These are phyloP conservation scores for Anthoceros angustus DNA, from an alignment of 225 moss, liverwort and hornwort genomes.

Conservation along the genomic window DNA sequence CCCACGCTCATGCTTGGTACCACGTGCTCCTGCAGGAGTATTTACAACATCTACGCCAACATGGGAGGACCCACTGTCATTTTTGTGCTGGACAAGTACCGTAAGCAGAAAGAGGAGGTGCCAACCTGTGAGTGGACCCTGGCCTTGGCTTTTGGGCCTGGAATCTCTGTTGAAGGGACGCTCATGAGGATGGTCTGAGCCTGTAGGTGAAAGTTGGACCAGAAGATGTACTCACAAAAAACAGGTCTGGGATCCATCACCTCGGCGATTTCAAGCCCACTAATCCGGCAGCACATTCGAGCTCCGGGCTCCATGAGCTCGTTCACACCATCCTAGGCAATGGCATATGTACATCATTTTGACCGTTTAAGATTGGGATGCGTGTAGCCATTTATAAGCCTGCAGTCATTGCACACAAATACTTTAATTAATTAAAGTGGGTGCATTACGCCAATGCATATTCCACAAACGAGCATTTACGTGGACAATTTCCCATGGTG, in stretches of 20 bases:
- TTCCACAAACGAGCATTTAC: no score
- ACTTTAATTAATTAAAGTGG: no score
- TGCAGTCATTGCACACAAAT: no score
- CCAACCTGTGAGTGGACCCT: slow-evolving; percentile 23
- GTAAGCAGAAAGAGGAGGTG: slow-evolving; percentile 10
- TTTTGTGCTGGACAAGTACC: slow-evolving; percentile 25
- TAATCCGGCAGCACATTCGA: no score
- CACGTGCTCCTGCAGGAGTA: slow-evolving; percentile 10
- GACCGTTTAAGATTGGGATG: no score
- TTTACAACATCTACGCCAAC: slow-evolving; percentile 33
- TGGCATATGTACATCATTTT: no score
- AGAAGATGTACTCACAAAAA: not conserved
- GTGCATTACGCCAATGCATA: no score
- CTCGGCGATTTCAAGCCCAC: not conserved
- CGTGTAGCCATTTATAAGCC: no score
- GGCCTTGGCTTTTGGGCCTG: slow-evolving; percentile 28
- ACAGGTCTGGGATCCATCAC: not conserved
- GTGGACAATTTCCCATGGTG: no score
- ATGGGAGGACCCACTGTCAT: slow-evolving; percentile 40
- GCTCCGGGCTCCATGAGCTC: no score
- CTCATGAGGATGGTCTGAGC: slow-evolving; percentile 13
- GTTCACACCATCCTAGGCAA: no score
- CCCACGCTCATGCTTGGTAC: no score
- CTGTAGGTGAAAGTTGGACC: not conserved
- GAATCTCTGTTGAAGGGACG: slow-evolving; percentile 29